These are phyloP conservation scores for Candida gigantensis DNA, from an alignment of 1,139 yeast species.

Conservation along the genomic window DNA sequence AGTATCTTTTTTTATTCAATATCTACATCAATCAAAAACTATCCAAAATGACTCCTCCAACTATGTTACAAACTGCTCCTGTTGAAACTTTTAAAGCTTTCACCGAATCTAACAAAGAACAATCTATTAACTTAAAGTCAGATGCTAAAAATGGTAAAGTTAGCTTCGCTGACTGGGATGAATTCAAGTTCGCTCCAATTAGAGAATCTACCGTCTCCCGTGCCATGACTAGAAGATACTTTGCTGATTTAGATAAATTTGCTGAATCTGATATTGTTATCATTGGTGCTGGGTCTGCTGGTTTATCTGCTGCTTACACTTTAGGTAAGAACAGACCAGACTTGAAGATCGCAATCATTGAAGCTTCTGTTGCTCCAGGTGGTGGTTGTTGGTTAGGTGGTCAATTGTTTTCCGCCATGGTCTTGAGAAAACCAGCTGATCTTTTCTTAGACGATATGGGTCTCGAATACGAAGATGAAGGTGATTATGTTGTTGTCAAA, in stretches of 20 bases:
- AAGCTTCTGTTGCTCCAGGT: constrained; percentile 75
- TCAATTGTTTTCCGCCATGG: constrained; percentile 79
- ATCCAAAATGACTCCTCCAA: constrained; percentile 37
- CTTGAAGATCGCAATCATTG: constrained; percentile 71
- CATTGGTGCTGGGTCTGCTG: constrained; percentile 81
- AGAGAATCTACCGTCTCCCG: constrained; percentile 81
- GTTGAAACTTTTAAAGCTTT: constrained; percentile 13
- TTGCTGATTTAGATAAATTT: constrained; percentile 70
- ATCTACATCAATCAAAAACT: background rate
- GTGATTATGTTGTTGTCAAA: constrained; percentile 77
- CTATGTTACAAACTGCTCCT: constrained; percentile 31
- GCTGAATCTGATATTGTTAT: constrained; percentile 76
- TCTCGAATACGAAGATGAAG: constrained; percentile 74
- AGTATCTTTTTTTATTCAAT: background rate
- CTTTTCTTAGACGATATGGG: constrained; percentile 64
- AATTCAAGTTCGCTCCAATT: constrained; percentile 68
- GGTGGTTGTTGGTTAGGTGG: constrained; percentile 86
- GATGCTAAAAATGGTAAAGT: constrained; percentile 21
- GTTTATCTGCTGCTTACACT: constrained; percentile 72
- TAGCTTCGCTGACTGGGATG: constrained; percentile 60
- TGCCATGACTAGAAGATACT: constrained; percentile 79
- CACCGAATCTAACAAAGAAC: constrained; percentile 9
- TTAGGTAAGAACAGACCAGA: constrained; percentile 77
- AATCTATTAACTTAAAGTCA: constrained; percentile 14
- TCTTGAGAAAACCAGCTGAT: constrained; percentile 76